Conservation (phyloP, 257 asterid species). For the Solanum medicagineum region DNA sequence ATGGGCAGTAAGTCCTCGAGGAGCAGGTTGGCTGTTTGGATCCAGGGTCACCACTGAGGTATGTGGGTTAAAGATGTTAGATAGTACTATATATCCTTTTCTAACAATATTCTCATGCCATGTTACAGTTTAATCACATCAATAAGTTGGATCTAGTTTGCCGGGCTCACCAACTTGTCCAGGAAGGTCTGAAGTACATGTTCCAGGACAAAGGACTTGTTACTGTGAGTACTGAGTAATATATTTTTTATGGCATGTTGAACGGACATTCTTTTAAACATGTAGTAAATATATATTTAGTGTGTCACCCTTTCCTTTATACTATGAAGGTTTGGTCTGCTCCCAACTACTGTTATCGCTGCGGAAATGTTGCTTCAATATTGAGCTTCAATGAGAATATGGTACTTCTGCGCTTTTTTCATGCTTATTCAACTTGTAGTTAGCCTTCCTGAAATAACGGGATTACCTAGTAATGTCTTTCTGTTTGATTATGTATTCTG, state of each 20-base stretch:
- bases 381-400: slow-evolving; percentile 94
- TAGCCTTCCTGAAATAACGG: background rate
- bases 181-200: slow-evolving; percentile 97
- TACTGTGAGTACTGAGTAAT: slow-evolving; percentile 49
- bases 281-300: background rate
- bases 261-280: background rate
- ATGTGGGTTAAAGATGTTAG: slow-evolving; percentile 2
- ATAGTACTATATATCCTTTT: background rate
- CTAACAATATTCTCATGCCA: background rate
- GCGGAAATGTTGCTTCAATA: slow-evolving; percentile 97
- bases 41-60: slow-evolving; percentile 98
- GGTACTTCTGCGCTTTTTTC: slow-evolving; percentile 27
- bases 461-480: background rate
- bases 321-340: slow-evolving; percentile 94
- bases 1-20: slow-evolving; percentile 99
- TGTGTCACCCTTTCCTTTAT: background rate
- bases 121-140: slow-evolving; percentile 84
- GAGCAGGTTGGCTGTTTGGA: slow-evolving; percentile 99
- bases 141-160: slow-evolving; percentile 94
- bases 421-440: background rate
- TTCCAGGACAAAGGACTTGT: slow-evolving; percentile 98
- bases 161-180: slow-evolving; percentile 99
- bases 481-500: background rate
- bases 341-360: slow-evolving; percentile 94
- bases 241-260: background rate